A percentile compares a stretch with the other conserved stretches of the same genome.
phyloP scores from a whole-genome alignment of 148 eudicot species.

The Rheum nobile region DNA sequence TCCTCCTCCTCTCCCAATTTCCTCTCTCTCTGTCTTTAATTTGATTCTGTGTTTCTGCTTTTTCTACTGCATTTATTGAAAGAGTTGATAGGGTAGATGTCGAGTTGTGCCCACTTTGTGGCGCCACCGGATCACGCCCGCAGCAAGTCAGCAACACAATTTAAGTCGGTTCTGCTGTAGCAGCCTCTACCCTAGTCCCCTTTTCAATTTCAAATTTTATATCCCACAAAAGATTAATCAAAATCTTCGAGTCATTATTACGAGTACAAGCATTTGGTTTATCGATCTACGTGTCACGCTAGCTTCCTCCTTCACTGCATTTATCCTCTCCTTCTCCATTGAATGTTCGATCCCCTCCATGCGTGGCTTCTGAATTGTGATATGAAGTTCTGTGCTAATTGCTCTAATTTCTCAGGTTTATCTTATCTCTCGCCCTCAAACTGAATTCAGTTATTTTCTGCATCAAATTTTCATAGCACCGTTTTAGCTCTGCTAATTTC shows the following conservation, averaged over 20 bases:
- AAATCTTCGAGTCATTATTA: background rate
- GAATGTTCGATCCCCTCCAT: background rate
- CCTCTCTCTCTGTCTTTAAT: background rate
- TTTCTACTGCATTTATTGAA: background rate
- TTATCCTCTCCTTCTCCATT: background rate
- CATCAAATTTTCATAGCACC: background rate
- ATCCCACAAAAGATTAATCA: background rate
- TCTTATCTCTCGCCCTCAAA: background rate
- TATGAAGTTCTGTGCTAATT: background rate
- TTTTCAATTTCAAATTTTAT: background rate
- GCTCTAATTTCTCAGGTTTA: background rate
- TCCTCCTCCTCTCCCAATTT: background rate
- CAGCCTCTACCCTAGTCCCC: background rate
- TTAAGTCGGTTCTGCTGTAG: background rate
- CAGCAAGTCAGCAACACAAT: background rate
- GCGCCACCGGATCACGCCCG: background rate
- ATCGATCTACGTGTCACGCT: background rate
- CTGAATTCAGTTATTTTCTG: background rate
- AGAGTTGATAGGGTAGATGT: background rate
- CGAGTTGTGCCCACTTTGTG: background rate
- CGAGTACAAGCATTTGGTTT: background rate
- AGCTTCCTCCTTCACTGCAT: background rate
- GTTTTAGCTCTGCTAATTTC: background rate
- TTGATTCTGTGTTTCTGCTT: background rate
- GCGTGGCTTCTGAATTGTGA: background rate